Base-by-base conservation (phyloP, 768 basidiomycete genomes). In the Mrakia hoshinonis region DNA sequence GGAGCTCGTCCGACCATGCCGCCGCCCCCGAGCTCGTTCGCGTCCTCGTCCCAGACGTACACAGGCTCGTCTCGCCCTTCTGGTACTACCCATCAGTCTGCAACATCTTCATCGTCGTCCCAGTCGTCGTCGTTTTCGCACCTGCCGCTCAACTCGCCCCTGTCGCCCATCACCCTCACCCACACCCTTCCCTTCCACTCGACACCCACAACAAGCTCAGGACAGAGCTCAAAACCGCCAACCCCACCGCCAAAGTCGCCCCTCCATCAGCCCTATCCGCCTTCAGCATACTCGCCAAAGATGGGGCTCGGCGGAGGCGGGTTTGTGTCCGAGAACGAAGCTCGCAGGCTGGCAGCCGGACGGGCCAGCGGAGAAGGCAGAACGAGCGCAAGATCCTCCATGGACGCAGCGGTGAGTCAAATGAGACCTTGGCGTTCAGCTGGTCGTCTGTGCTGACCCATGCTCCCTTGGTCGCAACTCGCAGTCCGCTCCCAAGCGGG, bases 171-270 rank as follows among this genome's bases (percentile, higher is more conserved):
- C 55, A 58, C 54, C 15, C 39, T 55, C 39, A 48, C n/a, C 55
- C 55, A 36, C 39, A 58, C 54, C 15, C 39, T 43, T 24, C 43
- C n/a, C 43, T 68, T 34, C 39, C 67, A 24, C 26, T 54, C 39
- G 26, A 31, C 11, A 3, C 51, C 26, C 22, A 38, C 26, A 15
- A 43, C 55, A 10, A 43, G 11, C 29, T 24, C 52, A 12, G 48
- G 38, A 31, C 48, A 39, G 29, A 58, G n/a, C 26, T 29, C 67
- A 0, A 36, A 52, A 43, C 52, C 51, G 4, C 54, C 54, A 1
- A 68, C 67, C 10, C 67, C 67, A 34, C 67, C 67, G 5, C 67
- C 67, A 0, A 68, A 68, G 43, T 58, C 52, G 7, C 52, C 67
- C 34, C 39, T 15, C 15, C 55, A 55, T 47, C 65, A 48, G 3